phyloP scores from a whole-genome alignment of 352 stramenopile species.

The Pythium coloratum region DNA sequence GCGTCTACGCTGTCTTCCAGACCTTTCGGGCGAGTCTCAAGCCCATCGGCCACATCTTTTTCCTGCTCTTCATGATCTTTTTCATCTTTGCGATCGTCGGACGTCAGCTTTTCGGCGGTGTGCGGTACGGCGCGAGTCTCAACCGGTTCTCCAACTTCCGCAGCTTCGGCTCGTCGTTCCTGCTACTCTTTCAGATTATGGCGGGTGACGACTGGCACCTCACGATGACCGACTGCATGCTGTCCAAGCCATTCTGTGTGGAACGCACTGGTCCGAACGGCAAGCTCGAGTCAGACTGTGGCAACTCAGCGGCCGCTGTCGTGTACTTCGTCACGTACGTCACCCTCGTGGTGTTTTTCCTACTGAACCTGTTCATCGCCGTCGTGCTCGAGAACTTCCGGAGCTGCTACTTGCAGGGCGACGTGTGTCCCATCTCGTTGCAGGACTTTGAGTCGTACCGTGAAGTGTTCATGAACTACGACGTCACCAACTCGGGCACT shows the following conservation, averaged over 20 bases:
- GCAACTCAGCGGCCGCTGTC: slow-evolving; percentile 38
- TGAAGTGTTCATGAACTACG: slow-evolving; percentile 68
- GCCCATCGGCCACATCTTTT: slow-evolving; percentile 76
- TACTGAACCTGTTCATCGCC: slow-evolving; percentile 83
- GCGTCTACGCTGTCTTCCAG: slow-evolving; percentile 75
- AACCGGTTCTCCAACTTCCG: slow-evolving; percentile 78
- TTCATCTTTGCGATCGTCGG: slow-evolving; percentile 81
- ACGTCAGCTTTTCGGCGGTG: slow-evolving; percentile 69
- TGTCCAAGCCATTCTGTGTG: slow-evolving; percentile 52
- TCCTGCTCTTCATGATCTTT: slow-evolving; percentile 80
- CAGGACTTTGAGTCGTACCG: slow-evolving; percentile 77
- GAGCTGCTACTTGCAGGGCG: slow-evolving; percentile 73
- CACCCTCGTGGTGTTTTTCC: slow-evolving; percentile 76
- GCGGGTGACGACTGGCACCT: slow-evolving; percentile 81
- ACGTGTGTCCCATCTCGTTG: slow-evolving; percentile 72
- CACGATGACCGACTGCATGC: slow-evolving; percentile 82
- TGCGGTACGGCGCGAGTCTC: slow-evolving; percentile 56
- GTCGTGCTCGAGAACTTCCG: slow-evolving; percentile 85
- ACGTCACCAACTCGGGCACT: slow-evolving; percentile 46
- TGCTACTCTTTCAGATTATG: slow-evolving; percentile 84
- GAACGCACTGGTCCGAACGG: slow-evolving; percentile 40
- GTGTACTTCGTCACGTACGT: slow-evolving; percentile 77
- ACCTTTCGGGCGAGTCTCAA: slow-evolving; percentile 69
- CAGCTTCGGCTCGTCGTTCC: slow-evolving; percentile 53
- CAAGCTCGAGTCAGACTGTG: slow-evolving; percentile 59